Base-by-base conservation (phyloP, 2,329 filamentous ascomycete species). In the Beauveria rudraprayagi region DNA sequence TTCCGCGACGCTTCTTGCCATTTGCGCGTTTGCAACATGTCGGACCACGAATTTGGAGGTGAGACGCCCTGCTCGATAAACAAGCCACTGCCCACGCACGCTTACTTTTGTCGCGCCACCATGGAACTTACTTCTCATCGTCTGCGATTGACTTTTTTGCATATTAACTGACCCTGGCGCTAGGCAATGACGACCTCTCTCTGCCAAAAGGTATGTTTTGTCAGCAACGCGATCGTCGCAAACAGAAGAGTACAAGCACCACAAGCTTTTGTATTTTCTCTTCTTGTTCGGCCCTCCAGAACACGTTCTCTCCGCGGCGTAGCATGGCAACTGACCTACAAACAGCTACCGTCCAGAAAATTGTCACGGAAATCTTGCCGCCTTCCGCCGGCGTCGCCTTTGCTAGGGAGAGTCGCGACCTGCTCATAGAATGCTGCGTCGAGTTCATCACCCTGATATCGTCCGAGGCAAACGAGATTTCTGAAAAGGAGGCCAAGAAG, bases 391-490 rank as follows among this genome's bases (percentile, higher is more conserved):
- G 91, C 56, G 84, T 96, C 64, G 88, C 90, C 1, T 97, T 97
- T 72, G 91, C 92, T 48, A 97, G 96, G 73, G 94, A 99, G 69
- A 92, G 93, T 14, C 88, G 94, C 63, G 94, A 99, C 71, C 82
- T 97, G 3, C 82, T 99, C 57, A 99, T 99, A 70, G 94, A 97
- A 78, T 97, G 94, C 78, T 99, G 94, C 71, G 93, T 99, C 70
- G 94, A 99, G 75, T 99, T 99, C 75, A 97, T 99, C 75, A 97
- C 94, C 19, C 85, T 99, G 70, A 90, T 99, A 68, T 97, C 92
- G n/a, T 96, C 91, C 53, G 93, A 99, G 78, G 94, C 94, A 64
- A 99, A 99, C 75, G 94, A 99, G 70, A 99, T 99, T 66, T 95
- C 92, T 14, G 94, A 99, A 74, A 96, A 96, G 75, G 94, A 99